Evolutionary conservation across 2,329 filamentous ascomycete species (phyloP).

Genomic region (Colletotrichum salicis): DNA sequence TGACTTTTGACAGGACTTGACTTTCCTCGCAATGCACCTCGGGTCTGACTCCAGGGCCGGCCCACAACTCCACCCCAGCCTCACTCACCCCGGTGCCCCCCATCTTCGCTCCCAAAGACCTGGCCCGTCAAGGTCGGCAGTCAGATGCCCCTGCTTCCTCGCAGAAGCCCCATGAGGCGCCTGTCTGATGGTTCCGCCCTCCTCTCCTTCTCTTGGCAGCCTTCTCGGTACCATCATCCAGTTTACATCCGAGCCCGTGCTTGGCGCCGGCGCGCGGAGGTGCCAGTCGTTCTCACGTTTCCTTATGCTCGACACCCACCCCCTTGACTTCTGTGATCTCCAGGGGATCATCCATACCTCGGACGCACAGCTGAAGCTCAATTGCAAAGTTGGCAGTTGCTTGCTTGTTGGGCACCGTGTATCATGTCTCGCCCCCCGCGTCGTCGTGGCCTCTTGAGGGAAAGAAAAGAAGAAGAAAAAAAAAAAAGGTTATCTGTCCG

Average conservation of each 20-base stretch:
- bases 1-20: slow-evolving; percentile 22
- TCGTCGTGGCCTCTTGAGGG: slow-evolving; percentile 14
- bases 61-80: background rate
- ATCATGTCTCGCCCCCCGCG: slow-evolving; percentile 23
- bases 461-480: too few species aligned
- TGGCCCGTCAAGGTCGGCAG: slow-evolving; percentile 13
- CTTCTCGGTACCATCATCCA: slow-evolving; percentile 19
- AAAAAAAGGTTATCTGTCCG: background rate
- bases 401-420: slow-evolving; percentile 14
- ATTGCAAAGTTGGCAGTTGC: slow-evolving; percentile 18
- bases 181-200: background rate
- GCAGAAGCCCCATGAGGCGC: slow-evolving; percentile 10
- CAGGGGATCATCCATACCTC: slow-evolving; percentile 25
- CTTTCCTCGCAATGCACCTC: slow-evolving; percentile 24
- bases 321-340: slow-evolving; percentile 8
- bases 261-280: slow-evolving; percentile 10
- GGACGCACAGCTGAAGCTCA: slow-evolving; percentile 19
- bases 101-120: slow-evolving; percentile 2
- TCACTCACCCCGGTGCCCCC: too few species aligned
- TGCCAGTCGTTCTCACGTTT: slow-evolving; percentile 26
- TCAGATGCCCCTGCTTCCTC: slow-evolving; percentile 8
- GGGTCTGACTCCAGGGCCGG: slow-evolving; percentile 5
- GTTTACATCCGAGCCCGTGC: slow-evolving; percentile 19
- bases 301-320: slow-evolving; percentile 16
- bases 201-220: background rate